A percentile compares a stretch with the other conserved stretches of the same genome.
Evolutionary conservation across 345 rosid genomes (phyloP).

Genomic region (Angophora floribunda): DNA sequence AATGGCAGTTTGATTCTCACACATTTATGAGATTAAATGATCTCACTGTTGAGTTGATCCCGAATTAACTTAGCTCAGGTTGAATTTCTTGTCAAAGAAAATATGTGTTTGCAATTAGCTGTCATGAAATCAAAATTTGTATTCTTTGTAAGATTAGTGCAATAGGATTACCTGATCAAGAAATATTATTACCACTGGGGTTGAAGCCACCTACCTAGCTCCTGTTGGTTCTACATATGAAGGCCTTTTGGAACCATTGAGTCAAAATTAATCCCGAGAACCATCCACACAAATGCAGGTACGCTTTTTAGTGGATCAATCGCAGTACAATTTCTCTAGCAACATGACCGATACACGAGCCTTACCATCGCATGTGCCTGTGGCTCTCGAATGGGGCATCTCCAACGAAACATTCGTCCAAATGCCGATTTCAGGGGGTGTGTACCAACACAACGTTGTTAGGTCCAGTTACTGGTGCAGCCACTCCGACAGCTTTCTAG

Average conservation of each 20-base stretch:
- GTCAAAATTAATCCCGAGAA: not conserved
- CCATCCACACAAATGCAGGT: not conserved
- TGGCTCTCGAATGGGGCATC: not conserved
- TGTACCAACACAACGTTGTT: not conserved
- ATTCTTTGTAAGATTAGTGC: not conserved
- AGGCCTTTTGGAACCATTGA: not conserved
- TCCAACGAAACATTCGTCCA: not conserved
- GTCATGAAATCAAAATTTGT: not conserved
- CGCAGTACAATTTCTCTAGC: not conserved
- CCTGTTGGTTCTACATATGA: not conserved
- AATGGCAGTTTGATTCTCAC: not conserved
- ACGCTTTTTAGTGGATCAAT: not conserved
- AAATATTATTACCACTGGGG: not conserved
- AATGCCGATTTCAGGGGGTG: not conserved
- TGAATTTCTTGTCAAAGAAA: not conserved
- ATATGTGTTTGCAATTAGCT: not conserved
- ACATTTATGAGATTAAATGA: not conserved
- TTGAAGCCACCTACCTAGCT: not conserved
- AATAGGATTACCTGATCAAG: not conserved
- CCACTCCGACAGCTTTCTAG: not conserved
- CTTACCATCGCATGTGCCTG: not conserved
- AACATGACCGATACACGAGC: not conserved
- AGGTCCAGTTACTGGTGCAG: not conserved
- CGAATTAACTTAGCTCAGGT: not conserved
- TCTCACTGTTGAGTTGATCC: not conserved